These are phyloP conservation scores for Cercospora beticola DNA, from an alignment of 2,329 filamentous ascomycete species.

Conservation along the genomic window DNA sequence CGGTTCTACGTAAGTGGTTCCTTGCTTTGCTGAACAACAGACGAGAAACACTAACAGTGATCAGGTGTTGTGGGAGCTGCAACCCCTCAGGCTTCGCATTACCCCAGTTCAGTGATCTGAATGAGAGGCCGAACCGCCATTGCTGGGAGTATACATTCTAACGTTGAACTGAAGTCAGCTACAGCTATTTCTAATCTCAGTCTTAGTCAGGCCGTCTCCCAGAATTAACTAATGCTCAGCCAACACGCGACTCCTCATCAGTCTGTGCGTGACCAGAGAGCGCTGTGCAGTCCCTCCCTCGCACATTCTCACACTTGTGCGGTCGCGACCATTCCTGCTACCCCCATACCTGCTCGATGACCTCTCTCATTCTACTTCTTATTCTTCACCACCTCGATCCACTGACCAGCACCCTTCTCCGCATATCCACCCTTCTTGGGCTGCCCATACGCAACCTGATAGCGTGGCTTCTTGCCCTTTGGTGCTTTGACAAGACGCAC, in stretches of 20 bases:
- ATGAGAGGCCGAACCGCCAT: not conserved
- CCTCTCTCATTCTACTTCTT: not conserved
- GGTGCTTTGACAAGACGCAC: not conserved
- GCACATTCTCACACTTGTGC: not conserved
- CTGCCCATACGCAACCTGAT: not conserved
- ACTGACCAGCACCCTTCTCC: not conserved
- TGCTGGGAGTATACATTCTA: not conserved
- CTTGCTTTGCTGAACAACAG: too few species aligned
- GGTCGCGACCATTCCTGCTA: not conserved
- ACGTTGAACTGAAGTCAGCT: not conserved
- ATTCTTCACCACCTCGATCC: not conserved
- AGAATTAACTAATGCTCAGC: not conserved
- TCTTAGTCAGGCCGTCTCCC: not conserved
- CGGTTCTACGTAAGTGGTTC: slow-evolving; percentile 25
- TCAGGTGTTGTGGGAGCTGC: slow-evolving; percentile 25
- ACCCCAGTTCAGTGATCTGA: slow-evolving; percentile 14
- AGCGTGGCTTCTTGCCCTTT: not conserved
- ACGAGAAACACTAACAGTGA: not conserved
- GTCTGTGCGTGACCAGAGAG: not conserved
- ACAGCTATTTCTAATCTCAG: not conserved
- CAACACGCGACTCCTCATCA: not conserved
- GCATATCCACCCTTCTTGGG: not conserved
- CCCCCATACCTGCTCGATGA: too few species aligned
- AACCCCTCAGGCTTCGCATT: slow-evolving; percentile 23
- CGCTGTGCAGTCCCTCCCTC: not conserved